Evolutionary conservation across 2,329 filamentous ascomycete species (phyloP).

Genomic region (Hypoxylon sp.): DNA sequence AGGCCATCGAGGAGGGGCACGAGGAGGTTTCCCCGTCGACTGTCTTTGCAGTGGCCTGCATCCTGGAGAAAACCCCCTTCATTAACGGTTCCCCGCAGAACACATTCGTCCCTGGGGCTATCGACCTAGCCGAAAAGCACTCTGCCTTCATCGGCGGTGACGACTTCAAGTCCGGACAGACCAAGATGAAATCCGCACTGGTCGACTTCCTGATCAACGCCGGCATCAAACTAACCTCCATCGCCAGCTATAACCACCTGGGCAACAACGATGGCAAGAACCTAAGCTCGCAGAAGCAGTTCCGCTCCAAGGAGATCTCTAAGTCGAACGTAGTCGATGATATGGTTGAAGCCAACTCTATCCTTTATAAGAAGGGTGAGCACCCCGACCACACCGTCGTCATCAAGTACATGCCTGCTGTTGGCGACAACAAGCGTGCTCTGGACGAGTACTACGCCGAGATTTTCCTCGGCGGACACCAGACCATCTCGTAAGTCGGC

Average conservation of each 20-base stretch:
- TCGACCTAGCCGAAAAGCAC: conserved; percentile 89
- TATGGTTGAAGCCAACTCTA: conserved; percentile 96
- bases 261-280: conserved; percentile 99
- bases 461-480: conserved; percentile 98
- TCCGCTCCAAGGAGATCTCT: conserved; percentile 99
- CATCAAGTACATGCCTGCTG: conserved; percentile 99
- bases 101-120: conserved; percentile 95
- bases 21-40: conserved; percentile 95
- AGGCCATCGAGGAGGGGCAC: conserved; percentile 88
- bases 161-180: conserved; percentile 99
- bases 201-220: conserved; percentile 99
- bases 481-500: conserved; percentile 84
- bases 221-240: conserved; percentile 98
- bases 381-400: conserved; percentile 98
- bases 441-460: conserved; percentile 99
- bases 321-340: conserved; percentile 99
- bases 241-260: conserved; percentile 99
- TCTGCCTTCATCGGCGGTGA: conserved; percentile 95
- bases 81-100: conserved; percentile 99
- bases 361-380: conserved; percentile 92
- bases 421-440: conserved; percentile 98
- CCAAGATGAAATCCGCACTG: conserved; percentile 99
- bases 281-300: conserved; percentile 96
- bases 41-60: conserved; percentile 94
- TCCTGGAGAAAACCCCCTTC: conserved; percentile 91